Base-by-base conservation (phyloP, 2,329 filamentous ascomycete species). In the Claviceps quebecensis region DNA sequence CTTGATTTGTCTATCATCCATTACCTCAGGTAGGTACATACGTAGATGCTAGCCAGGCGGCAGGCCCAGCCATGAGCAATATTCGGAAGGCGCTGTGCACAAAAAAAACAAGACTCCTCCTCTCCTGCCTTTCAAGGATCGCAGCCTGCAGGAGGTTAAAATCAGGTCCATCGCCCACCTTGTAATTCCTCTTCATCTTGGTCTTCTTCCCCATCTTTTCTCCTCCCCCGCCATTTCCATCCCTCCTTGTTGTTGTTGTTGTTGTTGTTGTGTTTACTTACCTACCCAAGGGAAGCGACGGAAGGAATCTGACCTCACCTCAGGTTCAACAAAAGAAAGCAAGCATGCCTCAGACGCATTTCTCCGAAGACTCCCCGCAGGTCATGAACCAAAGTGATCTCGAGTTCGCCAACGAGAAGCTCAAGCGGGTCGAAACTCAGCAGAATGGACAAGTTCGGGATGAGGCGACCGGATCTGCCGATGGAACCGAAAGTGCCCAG, bases 341-440 rank as follows among this genome's bases (percentile, higher is more conserved):
- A 56, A 26, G n/a, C 29, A 65, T 65, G 63, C 57, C 62, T 19
- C 59, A 59, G 45, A 59, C 63, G 14, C 65, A 66, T 34, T 66
- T 67, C 52, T 62, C 65, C 4, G 60, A 67, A 13, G 68, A 69
- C 38, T 63, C 65, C 22, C 63, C 67, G 0, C 62, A 66, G 64
- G 62, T 69, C 56, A 65, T 69, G 22, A 63, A 67, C 40, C 60
- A 63, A 9, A 48, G 55, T 11, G 67, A 69, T 36, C 61, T 69
- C 16, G 58, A 65, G 22, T 52, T 65, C 23, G 66, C 67, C 57
- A 67, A 69, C 51, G 59, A 61, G n/a, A 62, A 61, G 53, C 64
- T 69, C 8, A 58, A 77, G 22, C 49, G 54, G 2, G 58, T 62
- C 13, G 54, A 48, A 19, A 54, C 56, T n/a, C 50, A 49, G 9